Evolutionary conservation across 2,329 filamentous ascomycete species (phyloP).

Genomic region (Xylariaceae sp.): DNA sequence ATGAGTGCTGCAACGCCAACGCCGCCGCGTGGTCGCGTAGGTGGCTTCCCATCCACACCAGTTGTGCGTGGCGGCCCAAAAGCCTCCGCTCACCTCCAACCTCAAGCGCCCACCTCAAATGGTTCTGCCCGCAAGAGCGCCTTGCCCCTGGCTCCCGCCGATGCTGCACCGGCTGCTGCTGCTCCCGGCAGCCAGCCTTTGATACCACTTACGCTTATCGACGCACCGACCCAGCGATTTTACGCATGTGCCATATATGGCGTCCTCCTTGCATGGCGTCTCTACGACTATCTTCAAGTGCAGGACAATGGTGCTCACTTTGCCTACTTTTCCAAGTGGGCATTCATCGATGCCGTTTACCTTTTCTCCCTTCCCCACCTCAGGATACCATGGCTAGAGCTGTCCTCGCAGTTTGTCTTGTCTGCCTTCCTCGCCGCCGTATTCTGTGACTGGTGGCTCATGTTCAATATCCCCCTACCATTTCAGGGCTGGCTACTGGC

Average conservation of each 20-base stretch:
- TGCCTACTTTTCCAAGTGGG: constrained; percentile 90
- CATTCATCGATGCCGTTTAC: constrained; percentile 76
- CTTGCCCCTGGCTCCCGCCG: constrained; percentile 46
- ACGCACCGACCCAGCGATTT: constrained; percentile 85
- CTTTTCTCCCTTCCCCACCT: constrained; percentile 82
- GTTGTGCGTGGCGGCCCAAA: constrained; percentile 38
- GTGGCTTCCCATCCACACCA: constrained; percentile 73
- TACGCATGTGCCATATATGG: constrained; percentile 80
- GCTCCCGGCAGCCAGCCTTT: constrained; percentile 49
- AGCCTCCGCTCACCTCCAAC: constrained; percentile 24
- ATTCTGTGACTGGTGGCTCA: constrained; percentile 68
- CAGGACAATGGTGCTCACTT: constrained; percentile 82
- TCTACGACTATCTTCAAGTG: constrained; percentile 78
- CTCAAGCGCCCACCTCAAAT: constrained; percentile 12
- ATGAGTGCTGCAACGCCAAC: constrained; percentile 74
- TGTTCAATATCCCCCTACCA: constrained; percentile 19
- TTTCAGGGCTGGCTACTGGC: constrained; percentile 71
- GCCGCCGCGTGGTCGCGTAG: constrained; percentile 77
- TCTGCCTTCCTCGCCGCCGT: constrained; percentile 67
- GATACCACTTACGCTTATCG: constrained; percentile 75
- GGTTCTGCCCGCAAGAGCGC: constrained; percentile 4
- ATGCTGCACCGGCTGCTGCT: constrained; percentile 22
- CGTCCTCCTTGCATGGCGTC: constrained; percentile 70
- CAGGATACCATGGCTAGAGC: constrained; percentile 94
- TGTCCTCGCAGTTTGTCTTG: constrained; percentile 69